phyloP scores from a whole-genome alignment of 78 protist genomes.

The Dictyostelium purpureum region DNA sequence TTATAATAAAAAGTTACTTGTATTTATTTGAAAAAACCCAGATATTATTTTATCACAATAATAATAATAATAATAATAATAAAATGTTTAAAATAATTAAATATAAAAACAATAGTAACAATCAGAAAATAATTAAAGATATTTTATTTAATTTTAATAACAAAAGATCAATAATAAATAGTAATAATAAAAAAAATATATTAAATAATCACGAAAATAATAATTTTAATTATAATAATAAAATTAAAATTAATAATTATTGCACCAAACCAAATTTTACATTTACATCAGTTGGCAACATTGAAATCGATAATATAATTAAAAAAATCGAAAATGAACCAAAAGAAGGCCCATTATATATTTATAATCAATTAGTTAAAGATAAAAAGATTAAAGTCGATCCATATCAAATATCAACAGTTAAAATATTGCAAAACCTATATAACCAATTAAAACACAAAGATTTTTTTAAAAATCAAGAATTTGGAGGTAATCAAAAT shows the following conservation, averaged over 20 bases:
- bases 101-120: neutral
- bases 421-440: conserved; percentile 49
- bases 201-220: neutral
- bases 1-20: too few species aligned
- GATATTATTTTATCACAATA: too few species aligned
- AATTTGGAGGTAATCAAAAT: neutral
- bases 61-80: neutral
- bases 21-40: too few species aligned
- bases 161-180: neutral
- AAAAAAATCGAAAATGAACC: neutral
- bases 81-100: neutral
- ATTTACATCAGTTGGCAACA: conserved; percentile 5
- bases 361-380: conserved; percentile 25
- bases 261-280: neutral
- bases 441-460: conserved; percentile 49
- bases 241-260: neutral
- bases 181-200: neutral
- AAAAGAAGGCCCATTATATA: conserved; percentile 59
- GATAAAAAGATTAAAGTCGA: conserved; percentile 42
- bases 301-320: neutral
- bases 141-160: neutral
- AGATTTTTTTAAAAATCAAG: neutral
- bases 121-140: neutral
- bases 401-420: conserved; percentile 42
- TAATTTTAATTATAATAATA: neutral